These are phyloP conservation scores for Carpinus viminea DNA, from an alignment of 306 rosid genomes.

Conservation along the genomic window DNA sequence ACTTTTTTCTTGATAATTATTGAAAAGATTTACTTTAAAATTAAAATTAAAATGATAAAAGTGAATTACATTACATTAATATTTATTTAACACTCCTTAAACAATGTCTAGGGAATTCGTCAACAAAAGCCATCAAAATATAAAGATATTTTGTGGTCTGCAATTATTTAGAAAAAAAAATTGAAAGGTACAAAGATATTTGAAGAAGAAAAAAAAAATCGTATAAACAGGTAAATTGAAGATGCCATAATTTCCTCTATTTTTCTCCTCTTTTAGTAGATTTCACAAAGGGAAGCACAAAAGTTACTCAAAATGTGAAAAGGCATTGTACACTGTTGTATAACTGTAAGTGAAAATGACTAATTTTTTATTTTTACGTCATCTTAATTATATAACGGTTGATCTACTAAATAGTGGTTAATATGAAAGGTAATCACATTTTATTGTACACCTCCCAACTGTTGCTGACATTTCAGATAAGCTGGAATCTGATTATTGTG, in stretches of 20 bases:
- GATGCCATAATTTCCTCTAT: background rate
- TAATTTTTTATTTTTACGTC: too few species aligned
- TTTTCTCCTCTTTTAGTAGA: background rate
- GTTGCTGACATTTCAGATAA: background rate
- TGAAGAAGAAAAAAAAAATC: too few species aligned
- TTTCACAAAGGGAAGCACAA: background rate
- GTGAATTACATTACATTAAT: too few species aligned
- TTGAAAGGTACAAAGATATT: background rate
- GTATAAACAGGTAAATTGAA: background rate
- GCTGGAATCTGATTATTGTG: constrained; percentile 11
- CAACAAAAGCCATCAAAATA: too few species aligned
- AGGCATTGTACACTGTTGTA: too few species aligned
- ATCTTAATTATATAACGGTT: too few species aligned
- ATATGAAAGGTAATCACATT: background rate
- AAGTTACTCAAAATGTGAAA: background rate
- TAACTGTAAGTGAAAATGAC: too few species aligned
- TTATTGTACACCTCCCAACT: background rate
- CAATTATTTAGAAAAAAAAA: background rate
- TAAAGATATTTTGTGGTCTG: background rate
- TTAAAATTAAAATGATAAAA: too few species aligned
- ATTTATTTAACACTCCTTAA: background rate
- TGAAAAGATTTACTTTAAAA: too few species aligned
- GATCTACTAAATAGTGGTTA: too few species aligned
- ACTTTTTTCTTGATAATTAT: too few species aligned
- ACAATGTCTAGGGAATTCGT: background rate